These are phyloP conservation scores for Lasiosphaeria ovina DNA, from an alignment of 495 filamentous ascomycete species.

Conservation along the genomic window DNA sequence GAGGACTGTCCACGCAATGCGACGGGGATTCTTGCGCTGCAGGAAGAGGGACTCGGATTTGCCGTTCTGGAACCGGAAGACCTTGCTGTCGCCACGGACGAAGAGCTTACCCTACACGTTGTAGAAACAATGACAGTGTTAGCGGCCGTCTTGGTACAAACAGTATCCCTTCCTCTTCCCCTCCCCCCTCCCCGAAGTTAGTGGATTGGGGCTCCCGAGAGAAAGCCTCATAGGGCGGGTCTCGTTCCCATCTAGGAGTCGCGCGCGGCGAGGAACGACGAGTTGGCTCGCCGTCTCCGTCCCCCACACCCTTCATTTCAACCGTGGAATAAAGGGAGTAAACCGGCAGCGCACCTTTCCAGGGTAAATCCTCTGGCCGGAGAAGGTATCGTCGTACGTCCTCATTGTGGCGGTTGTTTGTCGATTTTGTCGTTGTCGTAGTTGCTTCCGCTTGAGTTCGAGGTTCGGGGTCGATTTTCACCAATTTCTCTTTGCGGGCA, in stretches of 20 bases:
- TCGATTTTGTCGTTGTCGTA: constrained; percentile 38
- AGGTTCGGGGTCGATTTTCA: constrained; percentile 34
- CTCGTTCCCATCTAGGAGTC: too few species aligned
- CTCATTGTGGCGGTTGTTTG: constrained; percentile 73
- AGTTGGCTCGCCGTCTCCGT: too few species aligned
- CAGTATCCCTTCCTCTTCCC: background rate
- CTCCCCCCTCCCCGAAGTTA: too few species aligned
- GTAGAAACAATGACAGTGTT: constrained; percentile 27
- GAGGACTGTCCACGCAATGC: constrained; percentile 97
- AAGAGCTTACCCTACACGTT: constrained; percentile 89
- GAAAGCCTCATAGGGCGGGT: too few species aligned
- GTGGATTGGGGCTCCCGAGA: too few species aligned
- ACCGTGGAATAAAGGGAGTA: background rate
- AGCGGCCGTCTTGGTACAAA: background rate
- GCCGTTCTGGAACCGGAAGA: constrained; percentile 99
- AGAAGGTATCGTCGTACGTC: constrained; percentile 98
- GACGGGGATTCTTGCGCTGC: constrained; percentile 99
- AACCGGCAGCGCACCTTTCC: constrained; percentile 74
- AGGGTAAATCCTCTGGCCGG: constrained; percentile 97
- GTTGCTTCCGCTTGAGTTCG: constrained; percentile 32
- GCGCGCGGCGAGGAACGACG: too few species aligned
- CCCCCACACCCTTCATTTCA: background rate
- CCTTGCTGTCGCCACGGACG: constrained; percentile 98
- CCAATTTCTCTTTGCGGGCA: constrained; percentile 33
- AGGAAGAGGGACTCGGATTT: constrained; percentile 99